Evolutionary conservation across 2,329 filamentous ascomycete species (phyloP), one percentile per base, ranked within the genome.

Genomic region (Arthroderma uncinatum): DNA sequence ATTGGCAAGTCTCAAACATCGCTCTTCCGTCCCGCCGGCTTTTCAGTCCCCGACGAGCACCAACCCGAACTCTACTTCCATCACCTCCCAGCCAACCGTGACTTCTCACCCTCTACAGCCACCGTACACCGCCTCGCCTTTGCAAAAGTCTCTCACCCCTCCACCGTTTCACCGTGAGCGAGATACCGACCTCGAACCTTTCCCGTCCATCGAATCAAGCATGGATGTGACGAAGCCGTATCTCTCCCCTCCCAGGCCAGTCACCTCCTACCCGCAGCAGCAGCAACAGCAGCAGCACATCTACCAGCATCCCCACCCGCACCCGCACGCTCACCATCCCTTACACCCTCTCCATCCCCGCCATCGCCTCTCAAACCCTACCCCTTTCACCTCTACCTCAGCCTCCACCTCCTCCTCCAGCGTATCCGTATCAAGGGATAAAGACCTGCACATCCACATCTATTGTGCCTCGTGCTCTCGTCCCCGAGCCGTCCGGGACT

Each of bases 401-500:
- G 25, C 10, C 44, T 48, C 44, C 16, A 30, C 16, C 44, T 48
- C 44, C 16, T 28, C 44, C 44, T 48, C 44, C 44, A 48, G 23
- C 44, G 44, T 48, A 19, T 48, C 44, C 44, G 23, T 48, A 12
- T 48, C 44, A 3, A 48, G 44, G 25, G 54, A 64, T 16, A 55
- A 48, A 57, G 44, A 48, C 23, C 44, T 48, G 21, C 44, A 48
- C 44, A 48, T 92, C 2, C 88, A 95, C 68, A 95, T 97, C 42
- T 95, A 95, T 69, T 97, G 92, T 70, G 88, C 91, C 19, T 87
- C 86, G 52, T 97, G 92, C 68, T 84, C 88, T 62, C 82, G 85
- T 37, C 78, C 90, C 16, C 91, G 86, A 54, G 76, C 85, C 9
- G 76, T 97, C 25, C 85, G 84, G 66, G 87, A 92, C 65, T 93